phyloP scores from a whole-genome alignment of 1,284 basidiomycete genomes.

The Boletellus sp. region DNA sequence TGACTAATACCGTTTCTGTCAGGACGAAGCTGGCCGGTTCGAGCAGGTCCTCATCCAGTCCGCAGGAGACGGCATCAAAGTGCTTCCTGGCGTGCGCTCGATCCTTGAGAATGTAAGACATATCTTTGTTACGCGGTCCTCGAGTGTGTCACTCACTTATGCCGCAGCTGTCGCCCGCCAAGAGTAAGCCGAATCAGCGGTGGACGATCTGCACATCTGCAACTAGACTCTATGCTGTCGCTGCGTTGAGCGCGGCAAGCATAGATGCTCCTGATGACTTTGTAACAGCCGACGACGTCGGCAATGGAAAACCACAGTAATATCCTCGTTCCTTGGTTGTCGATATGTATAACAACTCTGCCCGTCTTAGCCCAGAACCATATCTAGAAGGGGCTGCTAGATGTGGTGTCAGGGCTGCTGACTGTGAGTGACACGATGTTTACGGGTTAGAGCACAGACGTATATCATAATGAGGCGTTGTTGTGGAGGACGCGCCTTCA shows the following conservation, averaged over 20 bases:
- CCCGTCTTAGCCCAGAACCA: slow-evolving; percentile 67
- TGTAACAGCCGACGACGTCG: slow-evolving; percentile 77
- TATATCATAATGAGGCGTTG: slow-evolving; percentile 50
- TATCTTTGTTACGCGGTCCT: not conserved
- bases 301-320: slow-evolving; percentile 75
- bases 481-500: slow-evolving; percentile 84
- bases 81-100: slow-evolving; percentile 56
- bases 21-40: slow-evolving; percentile 66
- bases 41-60: slow-evolving; percentile 64
- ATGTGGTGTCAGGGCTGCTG: slow-evolving; percentile 55
- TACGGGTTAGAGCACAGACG: slow-evolving; percentile 2
- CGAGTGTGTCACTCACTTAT: not conserved
- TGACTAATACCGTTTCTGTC: not conserved
- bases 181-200: slow-evolving; percentile 47
- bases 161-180: slow-evolving; percentile 43
- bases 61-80: slow-evolving; percentile 53
- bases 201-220: slow-evolving; percentile 73
- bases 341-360: slow-evolving; percentile 26
- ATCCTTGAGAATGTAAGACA: slow-evolving; percentile 49
- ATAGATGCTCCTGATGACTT: slow-evolving; percentile 62
- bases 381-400: slow-evolving; percentile 72
- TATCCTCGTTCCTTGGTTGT: slow-evolving; percentile 17
- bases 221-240: slow-evolving; percentile 54
- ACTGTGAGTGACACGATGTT: slow-evolving; percentile 42
- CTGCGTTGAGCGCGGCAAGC: slow-evolving; percentile 50